A percentile compares a stretch with the other conserved stretches of the same genome.
Conservation (phyloP, 1,139 yeast genomes). For the Debaryomyces fabryi region DNA sequence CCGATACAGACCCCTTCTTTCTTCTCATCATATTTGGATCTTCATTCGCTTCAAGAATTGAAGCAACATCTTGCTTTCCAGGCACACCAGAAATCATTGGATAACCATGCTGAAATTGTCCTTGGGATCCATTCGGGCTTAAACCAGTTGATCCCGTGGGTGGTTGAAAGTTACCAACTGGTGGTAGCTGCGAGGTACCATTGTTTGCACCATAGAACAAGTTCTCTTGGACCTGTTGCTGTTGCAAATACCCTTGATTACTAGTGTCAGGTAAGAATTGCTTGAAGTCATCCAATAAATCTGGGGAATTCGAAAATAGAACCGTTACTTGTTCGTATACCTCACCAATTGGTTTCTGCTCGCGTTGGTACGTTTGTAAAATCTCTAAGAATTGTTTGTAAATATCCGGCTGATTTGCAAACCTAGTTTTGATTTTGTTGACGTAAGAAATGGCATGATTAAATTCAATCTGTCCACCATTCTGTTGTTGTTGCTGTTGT, state of each 20-base stretch:
- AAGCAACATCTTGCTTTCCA: conserved; percentile 20
- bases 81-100: conserved; percentile 10
- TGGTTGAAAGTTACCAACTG: conserved; percentile 94
- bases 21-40: conserved; percentile 17
- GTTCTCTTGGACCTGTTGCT: conserved; percentile 24
- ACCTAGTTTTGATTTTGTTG: conserved; percentile 91
- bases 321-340: conserved; percentile 92
- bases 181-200: conserved; percentile 70
- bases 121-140: conserved; percentile 26
- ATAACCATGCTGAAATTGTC: conserved; percentile 11
- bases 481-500: conserved; percentile 24
- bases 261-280: conserved; percentile 93
- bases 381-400: conserved; percentile 94
- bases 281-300: conserved; percentile 88
- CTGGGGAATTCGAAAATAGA: conserved; percentile 91
- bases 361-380: conserved; percentile 93
- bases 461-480: conserved; percentile 89
- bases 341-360: conserved; percentile 91
- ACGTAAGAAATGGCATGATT: conserved; percentile 97
- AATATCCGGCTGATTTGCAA: conserved; percentile 92
- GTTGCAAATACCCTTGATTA: conserved; percentile 31
- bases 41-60: conserved; percentile 11
- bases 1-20: conserved; percentile 35
- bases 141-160: conserved; percentile 50
- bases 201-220: conserved; percentile 23